Conservation (phyloP, 176 grass and related monocot species). For the Musa schizocarpa region DNA sequence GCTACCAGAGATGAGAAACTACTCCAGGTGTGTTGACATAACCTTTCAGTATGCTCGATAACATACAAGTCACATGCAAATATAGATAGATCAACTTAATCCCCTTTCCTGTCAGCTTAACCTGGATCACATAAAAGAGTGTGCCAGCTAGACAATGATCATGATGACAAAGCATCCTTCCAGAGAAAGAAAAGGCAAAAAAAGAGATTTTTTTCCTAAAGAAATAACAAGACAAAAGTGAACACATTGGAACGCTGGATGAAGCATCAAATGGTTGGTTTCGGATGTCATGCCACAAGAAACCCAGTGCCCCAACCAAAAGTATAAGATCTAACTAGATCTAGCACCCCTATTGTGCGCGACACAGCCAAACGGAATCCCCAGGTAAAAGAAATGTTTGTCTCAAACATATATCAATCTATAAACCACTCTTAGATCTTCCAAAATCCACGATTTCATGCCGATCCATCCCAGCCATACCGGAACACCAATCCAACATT, state of each 20-base stretch:
- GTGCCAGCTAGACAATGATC: not conserved
- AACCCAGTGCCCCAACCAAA: not conserved
- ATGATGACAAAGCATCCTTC: not conserved
- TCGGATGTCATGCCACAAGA: not conserved
- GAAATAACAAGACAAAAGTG: not conserved
- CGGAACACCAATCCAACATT: not conserved
- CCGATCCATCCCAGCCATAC: not conserved
- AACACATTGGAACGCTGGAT: not conserved
- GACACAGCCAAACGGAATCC: not conserved
- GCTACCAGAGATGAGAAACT: too few relatives aligned
- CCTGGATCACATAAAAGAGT: not conserved
- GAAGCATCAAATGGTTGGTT: not conserved
- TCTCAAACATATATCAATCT: not conserved
- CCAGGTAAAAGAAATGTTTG: not conserved
- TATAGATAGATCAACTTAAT: not conserved
- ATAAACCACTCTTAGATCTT: not conserved
- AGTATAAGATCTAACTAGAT: not conserved
- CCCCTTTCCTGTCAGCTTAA: not conserved
- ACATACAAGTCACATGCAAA: too few relatives aligned
- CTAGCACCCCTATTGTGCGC: not conserved
- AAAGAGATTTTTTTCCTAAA: too few relatives aligned
- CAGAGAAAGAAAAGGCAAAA: not conserved
- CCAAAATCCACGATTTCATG: not conserved
- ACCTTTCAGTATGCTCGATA: not conserved
- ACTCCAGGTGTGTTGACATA: too few relatives aligned